phyloP scores from a whole-genome alignment of 2,329 filamentous ascomycete genomes.

The Diaporthe sp. region DNA sequence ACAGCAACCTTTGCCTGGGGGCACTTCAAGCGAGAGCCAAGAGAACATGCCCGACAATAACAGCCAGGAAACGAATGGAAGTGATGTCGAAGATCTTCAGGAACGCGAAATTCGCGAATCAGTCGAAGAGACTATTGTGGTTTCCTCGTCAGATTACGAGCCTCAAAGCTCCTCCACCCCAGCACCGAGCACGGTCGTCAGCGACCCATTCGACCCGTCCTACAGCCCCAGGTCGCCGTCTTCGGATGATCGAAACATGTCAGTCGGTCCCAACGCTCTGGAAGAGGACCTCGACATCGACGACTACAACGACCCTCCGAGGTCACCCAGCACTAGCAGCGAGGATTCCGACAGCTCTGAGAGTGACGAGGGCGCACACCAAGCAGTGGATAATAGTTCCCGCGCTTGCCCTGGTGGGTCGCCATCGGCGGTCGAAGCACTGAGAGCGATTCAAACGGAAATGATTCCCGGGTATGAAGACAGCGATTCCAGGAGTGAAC shows the following conservation, averaged over 20 bases:
- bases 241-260: neutral
- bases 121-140: neutral
- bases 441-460: slow-evolving; percentile 5
- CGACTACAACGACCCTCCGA: slow-evolving; percentile 1
- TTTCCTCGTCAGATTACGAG: neutral
- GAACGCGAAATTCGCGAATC: no score
- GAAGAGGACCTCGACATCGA: neutral
- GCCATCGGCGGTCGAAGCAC: neutral
- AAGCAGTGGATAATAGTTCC: no score
- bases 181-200: neutral
- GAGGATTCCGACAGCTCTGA: no score
- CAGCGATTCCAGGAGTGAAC: neutral
- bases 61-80: accelerated
- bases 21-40: neutral
- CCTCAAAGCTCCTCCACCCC: neutral
- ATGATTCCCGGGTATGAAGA: neutral
- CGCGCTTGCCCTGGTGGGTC: neutral
- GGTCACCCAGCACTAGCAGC: neutral
- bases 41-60: neutral
- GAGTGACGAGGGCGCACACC: accelerated
- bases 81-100: neutral
- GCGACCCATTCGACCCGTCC: neutral
- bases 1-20: no score
- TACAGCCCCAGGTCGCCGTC: neutral
- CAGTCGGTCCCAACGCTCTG: neutral